Conservation (phyloP, 176 grass and related monocot genomes). For the Hyparrhenia diplandra region DNA sequence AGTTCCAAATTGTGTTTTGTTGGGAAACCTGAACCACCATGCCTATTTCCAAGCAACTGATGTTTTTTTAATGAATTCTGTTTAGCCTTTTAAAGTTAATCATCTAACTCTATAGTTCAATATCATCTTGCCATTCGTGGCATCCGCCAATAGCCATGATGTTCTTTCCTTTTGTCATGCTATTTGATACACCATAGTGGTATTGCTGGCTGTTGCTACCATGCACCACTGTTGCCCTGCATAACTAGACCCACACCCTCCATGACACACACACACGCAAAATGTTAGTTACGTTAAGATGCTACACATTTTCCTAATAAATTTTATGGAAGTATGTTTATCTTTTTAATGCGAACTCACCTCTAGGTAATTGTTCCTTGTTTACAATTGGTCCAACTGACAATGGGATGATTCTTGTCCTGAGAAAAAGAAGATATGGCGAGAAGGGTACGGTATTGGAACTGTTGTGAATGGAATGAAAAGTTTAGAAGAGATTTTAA, state of each 20-base stretch:
- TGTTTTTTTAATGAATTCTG: slow-evolving; percentile 6
- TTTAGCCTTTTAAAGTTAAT: neutral
- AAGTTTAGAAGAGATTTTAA: neutral
- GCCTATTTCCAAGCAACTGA: neutral
- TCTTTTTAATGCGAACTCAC: neutral
- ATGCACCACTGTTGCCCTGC: too few species aligned
- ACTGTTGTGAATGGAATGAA: neutral
- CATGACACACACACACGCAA: too few species aligned
- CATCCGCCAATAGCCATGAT: neutral
- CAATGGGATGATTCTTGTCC: neutral
- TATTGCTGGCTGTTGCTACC: neutral
- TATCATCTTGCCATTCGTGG: neutral
- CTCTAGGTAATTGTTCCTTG: neutral
- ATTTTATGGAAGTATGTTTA: neutral
- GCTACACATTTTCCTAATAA: neutral
- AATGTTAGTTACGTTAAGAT: too few species aligned
- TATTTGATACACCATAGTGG: neutral
- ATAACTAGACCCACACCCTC: too few species aligned
- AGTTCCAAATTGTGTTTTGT: neutral
- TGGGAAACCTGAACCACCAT: neutral
- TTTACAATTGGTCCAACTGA: neutral
- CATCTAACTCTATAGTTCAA: too few species aligned
- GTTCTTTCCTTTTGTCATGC: neutral
- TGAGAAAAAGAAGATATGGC: neutral
- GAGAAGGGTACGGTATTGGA: neutral